A percentile compares a stretch with the other conserved stretches of the same genome.
These are phyloP conservation scores for Mariannaea elegans DNA, from an alignment of 2,329 filamentous ascomycete species.

Conservation along the genomic window DNA sequence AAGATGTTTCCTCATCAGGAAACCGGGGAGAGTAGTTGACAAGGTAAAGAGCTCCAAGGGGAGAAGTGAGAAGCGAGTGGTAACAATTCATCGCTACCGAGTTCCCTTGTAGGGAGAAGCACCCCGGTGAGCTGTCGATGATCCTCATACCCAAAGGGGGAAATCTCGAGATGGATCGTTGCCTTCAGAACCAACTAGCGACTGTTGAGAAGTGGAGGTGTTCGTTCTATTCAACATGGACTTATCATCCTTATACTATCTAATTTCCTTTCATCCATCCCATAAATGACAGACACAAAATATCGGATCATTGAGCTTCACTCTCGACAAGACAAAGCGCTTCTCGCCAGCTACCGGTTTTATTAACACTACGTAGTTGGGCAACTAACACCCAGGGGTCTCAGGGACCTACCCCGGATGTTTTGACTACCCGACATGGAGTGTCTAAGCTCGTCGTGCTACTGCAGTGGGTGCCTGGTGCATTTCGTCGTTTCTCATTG, in stretches of 20 bases:
- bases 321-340: background rate
- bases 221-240: background rate
- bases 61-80: background rate
- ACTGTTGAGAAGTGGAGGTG: slow-evolving; percentile 1
- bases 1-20: slow-evolving; percentile 12
- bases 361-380: background rate
- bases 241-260: too few relatives aligned
- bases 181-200: background rate
- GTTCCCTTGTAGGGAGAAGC: slow-evolving; percentile 1
- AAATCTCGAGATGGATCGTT: slow-evolving; percentile 10
- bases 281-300: too few relatives aligned
- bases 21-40: background rate
- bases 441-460: background rate
- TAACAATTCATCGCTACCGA: background rate
- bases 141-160: slow-evolving; percentile 7
- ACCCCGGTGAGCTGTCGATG: slow-evolving; percentile 15
- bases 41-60: background rate
- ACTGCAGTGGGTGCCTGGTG: background rate
- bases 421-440: background rate
- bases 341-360: background rate
- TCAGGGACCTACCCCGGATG: background rate
- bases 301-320: slow-evolving; percentile 14
- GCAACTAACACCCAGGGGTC: background rate
- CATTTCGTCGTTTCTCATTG: background rate
- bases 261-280: slow-evolving; percentile 13